Evolutionary conservation across 306 rosid genomes (phyloP), one percentile per base, ranked within the genome.

Genomic region (Fragaria vesca): DNA sequence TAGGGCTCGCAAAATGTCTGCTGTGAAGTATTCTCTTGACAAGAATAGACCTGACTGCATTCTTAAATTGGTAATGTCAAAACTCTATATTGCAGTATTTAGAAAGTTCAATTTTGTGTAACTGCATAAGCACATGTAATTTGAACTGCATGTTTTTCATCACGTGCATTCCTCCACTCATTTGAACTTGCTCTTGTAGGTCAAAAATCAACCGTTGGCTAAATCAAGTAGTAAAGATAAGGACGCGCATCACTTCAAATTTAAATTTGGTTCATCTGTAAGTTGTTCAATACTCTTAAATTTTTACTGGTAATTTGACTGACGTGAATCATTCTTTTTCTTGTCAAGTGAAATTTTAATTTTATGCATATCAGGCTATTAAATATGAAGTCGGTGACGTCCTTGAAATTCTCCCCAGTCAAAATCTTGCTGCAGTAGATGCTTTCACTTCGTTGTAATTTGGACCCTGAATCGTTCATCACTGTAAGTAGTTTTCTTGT

Each of bases 341-440:
- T 60, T 24, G 26, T 24, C 48, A 80, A 74, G 72, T 74, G 73
- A 55, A 57, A 66, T 20, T 66, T 34, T 32, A 65, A 68, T 73
- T 76, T 60, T 46, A 5, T 80, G 76, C 79, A 78, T 68, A 75
- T 75, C 84, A 90, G 97, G 89, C 72, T 67, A 58, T 88, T 76
- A 74, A 87, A 71, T 94, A 94, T 75, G 89, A 89, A 73, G 85
- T 73, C 65, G 98, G 98, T 80, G 97, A 89, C 71, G 79, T 83
- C 74, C 87, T 94, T 60, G 98, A 94, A 81, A 80, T 92, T 82
- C 97, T 94, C 57, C 97, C 98, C 24, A 75, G 85, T 82, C 98
- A 94, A 87, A 86, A 80, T 76, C 84, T 83, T 26, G 85, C 91
- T 71, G 90, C 87, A 66, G 88, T 92, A 62, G 93, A 92, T 81